Conservation (phyloP, 2,329 filamentous ascomycete genomes). For the Exutisphaerella laricina region DNA sequence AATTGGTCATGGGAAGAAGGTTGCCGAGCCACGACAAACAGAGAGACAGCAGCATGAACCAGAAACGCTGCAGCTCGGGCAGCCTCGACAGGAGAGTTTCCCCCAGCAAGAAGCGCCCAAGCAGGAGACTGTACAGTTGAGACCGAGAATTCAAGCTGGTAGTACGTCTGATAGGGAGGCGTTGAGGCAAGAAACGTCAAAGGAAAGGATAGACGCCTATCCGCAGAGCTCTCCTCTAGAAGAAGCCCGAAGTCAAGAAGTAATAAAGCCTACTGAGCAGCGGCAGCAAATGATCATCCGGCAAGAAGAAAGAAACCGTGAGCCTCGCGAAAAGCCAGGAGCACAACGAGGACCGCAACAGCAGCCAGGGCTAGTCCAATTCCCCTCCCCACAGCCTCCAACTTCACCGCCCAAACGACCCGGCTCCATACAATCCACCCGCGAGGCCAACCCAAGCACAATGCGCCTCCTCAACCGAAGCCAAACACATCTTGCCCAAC, state of each 20-base stretch:
- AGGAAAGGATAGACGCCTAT: no score
- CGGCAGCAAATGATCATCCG: no score
- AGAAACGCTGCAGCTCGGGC: constrained; percentile 1
- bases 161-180: no score
- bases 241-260: no score
- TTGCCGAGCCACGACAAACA: background rate
- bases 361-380: background rate
- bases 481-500: constrained; percentile 25
- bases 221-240: no score
- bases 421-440: constrained; percentile 21
- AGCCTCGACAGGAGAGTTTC: background rate
- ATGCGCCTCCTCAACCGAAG: constrained; percentile 24
- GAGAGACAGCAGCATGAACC: background rate
- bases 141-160: no score
- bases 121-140: background rate
- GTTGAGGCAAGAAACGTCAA: no score
- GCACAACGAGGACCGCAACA: background rate
- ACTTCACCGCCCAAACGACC: constrained; percentile 11
- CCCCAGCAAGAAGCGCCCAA: background rate
- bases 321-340: background rate
- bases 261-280: no score
- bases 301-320: no score
- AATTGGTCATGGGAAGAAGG: background rate
- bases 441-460: constrained; percentile 26
- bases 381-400: constrained; percentile 5